These are phyloP conservation scores for Xylariomycetidae sp. DNA, from an alignment of 2,329 filamentous ascomycete species.

Conservation along the genomic window DNA sequence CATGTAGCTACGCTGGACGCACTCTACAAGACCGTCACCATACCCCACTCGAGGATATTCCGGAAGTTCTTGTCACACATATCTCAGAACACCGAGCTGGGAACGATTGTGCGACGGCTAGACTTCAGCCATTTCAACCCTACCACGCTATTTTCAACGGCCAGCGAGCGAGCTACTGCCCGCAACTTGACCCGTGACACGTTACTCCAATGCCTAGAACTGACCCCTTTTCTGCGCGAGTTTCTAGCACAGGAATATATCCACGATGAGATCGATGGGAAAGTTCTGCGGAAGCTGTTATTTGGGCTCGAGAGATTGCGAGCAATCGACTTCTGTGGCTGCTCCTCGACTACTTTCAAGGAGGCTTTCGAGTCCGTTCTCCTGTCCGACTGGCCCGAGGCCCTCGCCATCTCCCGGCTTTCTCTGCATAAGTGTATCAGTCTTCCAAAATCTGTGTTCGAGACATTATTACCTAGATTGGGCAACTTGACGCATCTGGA, in stretches of 20 bases:
- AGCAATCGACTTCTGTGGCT: constrained; percentile 74
- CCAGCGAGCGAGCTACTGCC: constrained; percentile 68
- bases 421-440: constrained; percentile 77
- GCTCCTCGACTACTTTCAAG: constrained; percentile 64
- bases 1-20: constrained; percentile 70
- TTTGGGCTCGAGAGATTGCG: constrained; percentile 59
- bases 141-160: constrained; percentile 69
- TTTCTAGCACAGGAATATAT: constrained; percentile 78
- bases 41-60: constrained; percentile 79
- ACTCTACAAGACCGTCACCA: constrained; percentile 74
- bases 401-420: constrained; percentile 59
- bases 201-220: constrained; percentile 63
- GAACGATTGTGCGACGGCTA: constrained; percentile 70
- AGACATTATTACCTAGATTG: constrained; percentile 67
- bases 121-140: constrained; percentile 87
- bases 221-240: constrained; percentile 71
- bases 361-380: constrained; percentile 56
- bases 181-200: constrained; percentile 73
- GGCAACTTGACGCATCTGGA: constrained; percentile 70
- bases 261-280: constrained; percentile 67
- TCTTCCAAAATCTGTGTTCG: constrained; percentile 62
- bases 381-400: constrained; percentile 46
- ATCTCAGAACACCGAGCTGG: constrained; percentile 60
- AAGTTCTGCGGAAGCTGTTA: constrained; percentile 67
- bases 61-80: constrained; percentile 74